Evolutionary conservation across 148 eudicot species (phyloP), one percentile per base, ranked within the genome.

Genomic region (Chenopodium quinoa): DNA sequence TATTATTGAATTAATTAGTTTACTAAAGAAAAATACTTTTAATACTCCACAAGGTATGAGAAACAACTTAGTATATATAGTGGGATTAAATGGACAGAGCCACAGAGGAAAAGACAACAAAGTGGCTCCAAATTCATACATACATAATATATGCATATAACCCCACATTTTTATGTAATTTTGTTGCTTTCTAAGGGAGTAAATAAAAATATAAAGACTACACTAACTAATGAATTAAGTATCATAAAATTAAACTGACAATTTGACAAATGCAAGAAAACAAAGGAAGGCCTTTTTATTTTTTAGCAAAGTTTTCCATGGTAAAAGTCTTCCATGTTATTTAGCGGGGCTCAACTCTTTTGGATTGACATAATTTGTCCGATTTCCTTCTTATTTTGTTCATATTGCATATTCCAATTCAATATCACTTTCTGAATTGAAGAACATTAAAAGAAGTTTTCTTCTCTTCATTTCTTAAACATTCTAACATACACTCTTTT

Each of bases 241-340:
- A 62, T 23, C 37, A 62, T 13, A 23, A 40, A 67, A 52, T 67
- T 4, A 14, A 31, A 54, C 4, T 32, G 79, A 81, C 87, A 82
- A 85, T 60, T 74, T 32, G 79, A 78, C 87, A 85, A 85, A 68
- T 74, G 76, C 75, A 78, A 85, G 58, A 81, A 73, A 79, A 75
- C 83, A 80, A 85, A 81, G 76, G 20, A 63, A 77, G 64, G 50
- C 31, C 69, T 68, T 75, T 68, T n/a, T 17, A 4, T 74, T 74
- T 52, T 34, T 62, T 48, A 2, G n/a, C 58, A 8, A 67, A 46
- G 7, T 64, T 80, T 58, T 71, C 5, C 25, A 20, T 67, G 47
- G 71, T 70, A 78, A 81, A 85, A 81, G 87, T 81, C 60, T 81
- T 6, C 76, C 67, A 60, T 85, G 87, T 81, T 81, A 78, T 78